phyloP scores from a whole-genome alignment of 768 basidiomycete species.

The Russula vinacea region DNA sequence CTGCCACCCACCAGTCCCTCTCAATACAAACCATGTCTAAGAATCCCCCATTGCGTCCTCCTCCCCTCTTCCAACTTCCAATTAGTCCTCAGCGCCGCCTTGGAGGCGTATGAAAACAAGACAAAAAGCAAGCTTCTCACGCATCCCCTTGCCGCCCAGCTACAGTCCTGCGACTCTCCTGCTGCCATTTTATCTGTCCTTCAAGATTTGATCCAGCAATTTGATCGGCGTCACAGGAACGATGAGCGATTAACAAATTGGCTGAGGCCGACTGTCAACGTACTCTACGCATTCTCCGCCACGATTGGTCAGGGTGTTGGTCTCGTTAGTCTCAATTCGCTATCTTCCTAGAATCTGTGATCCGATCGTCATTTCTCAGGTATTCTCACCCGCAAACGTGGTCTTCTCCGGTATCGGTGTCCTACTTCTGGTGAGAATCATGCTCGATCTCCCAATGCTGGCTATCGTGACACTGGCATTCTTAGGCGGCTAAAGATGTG shows the following conservation, averaged over 20 bases:
- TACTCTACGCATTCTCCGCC: neutral
- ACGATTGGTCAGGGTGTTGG: neutral
- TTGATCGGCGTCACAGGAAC: neutral
- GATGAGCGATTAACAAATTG: conserved; percentile 3
- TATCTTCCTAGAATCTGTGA: neutral
- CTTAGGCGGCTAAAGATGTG: conserved; percentile 5
- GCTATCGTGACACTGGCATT: neutral
- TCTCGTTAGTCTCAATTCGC: neutral
- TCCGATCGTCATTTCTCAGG: neutral
- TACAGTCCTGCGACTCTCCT: conserved; percentile 6
- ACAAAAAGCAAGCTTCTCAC: neutral
- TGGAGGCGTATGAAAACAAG: neutral
- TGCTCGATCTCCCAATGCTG: neutral
- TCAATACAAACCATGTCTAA: too few species aligned
- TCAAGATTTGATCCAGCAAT: neutral
- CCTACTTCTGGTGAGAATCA: neutral
- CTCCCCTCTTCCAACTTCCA: conserved; percentile 4
- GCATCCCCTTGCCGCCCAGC: neutral
- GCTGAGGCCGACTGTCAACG: neutral
- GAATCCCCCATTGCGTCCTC: neutral
- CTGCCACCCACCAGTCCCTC: too few species aligned
- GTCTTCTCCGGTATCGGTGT: conserved; percentile 6
- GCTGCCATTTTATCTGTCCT: neutral
- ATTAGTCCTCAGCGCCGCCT: neutral
- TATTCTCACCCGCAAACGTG: neutral